phyloP scores from a whole-genome alignment of 1,139 yeast genomes.

The Yamadazyma triangularis region DNA sequence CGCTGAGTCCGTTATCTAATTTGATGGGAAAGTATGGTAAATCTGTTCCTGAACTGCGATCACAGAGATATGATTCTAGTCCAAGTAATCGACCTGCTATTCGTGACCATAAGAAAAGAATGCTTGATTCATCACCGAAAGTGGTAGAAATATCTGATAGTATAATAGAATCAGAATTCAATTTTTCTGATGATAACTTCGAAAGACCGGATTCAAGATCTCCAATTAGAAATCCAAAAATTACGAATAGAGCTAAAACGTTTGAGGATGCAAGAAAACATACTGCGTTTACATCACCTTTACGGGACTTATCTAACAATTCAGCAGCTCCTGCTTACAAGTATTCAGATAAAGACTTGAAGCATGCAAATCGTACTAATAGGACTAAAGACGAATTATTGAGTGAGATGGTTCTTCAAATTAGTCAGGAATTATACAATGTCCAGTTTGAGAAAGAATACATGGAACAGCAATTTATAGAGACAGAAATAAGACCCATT shows the following conservation, averaged over 20 bases:
- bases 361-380: constrained; percentile 46
- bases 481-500: constrained; percentile 1
- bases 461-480: constrained; percentile 17
- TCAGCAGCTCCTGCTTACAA: background rate
- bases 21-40: background rate
- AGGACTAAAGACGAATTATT: constrained; percentile 49
- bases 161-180: background rate
- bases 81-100: background rate
- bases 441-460: constrained; percentile 18
- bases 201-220: no score
- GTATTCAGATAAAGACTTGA: constrained; percentile 22
- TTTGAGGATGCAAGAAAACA: background rate
- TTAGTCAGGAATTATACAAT: constrained; percentile 14
- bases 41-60: background rate
- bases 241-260: background rate
- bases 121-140: background rate
- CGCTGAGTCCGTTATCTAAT: background rate
- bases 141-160: background rate
- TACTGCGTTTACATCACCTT: background rate
- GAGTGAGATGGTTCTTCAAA: constrained; percentile 41
- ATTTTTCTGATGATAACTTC: background rate
- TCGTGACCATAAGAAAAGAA: background rate
- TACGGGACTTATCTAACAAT: background rate
- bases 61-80: background rate
- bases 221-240: background rate